Conservation (phyloP, 345 rosid genomes). For the Kernera saxatilis region DNA sequence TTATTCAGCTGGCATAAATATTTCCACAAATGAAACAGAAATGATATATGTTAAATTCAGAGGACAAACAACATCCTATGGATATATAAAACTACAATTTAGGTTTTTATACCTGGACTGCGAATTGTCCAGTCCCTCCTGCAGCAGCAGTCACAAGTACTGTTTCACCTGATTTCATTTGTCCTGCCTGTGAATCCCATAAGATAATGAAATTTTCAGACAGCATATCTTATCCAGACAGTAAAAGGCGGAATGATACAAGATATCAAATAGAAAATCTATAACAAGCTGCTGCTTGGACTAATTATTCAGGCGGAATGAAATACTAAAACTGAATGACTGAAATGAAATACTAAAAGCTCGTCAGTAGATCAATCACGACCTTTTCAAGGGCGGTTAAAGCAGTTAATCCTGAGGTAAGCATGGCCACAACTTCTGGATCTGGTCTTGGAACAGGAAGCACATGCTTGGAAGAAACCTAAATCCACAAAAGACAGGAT, state of each 20-base stretch:
- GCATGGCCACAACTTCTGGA: constrained; percentile 98
- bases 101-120: constrained; percentile 81
- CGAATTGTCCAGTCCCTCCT: constrained; percentile 98
- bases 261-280: neutral
- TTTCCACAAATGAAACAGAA: neutral
- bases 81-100: too few species aligned
- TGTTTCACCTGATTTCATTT: constrained; percentile 68
- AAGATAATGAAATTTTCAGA: neutral
- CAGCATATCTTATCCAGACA: neutral
- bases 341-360: neutral
- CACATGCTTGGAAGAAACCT: constrained; percentile 73
- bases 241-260: neutral
- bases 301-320: neutral
- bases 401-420: constrained; percentile 96
- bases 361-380: neutral
- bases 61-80: too few species aligned
- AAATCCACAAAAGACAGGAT: constrained; percentile 3
- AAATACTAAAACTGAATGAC: neutral
- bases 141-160: constrained; percentile 98
- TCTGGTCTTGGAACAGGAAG: constrained; percentile 92
- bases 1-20: neutral
- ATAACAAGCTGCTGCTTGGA: neutral
- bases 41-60: neutral
- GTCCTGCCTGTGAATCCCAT: constrained; percentile 57
- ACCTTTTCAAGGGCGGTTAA: constrained; percentile 94